Base-by-base conservation (phyloP, 208 protist genomes). In the Leptomonas seymouri region DNA sequence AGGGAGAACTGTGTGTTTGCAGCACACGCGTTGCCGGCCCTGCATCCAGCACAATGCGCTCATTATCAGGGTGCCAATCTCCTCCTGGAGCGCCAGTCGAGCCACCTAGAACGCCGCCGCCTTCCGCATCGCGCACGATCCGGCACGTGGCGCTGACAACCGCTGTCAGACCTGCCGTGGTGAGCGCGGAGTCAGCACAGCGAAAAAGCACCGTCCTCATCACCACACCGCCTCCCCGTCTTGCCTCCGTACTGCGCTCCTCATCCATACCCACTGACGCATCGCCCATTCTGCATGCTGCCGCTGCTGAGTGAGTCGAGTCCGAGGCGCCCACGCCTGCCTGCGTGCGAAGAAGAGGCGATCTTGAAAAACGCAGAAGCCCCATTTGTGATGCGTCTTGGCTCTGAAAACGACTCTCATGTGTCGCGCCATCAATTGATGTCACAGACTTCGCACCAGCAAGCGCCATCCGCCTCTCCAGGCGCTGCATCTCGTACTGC, bases 161-260 rank as follows among this genome's bases (percentile, higher is more conserved):
- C 15, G 50, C 36, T 2, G 18, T 27, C 48, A 71, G 30, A 42
- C 41, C 56, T 27, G 23, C 25, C n/a, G 46, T n/a, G 0, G 63
- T 20, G 56, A 71, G 46, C 20, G 63, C 39, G 5, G 46, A 30
- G 23, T 34, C 56, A 25, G 21, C 15, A 31, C 63, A 64, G 36
- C 21, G 9, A n/a, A 76, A 70, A 0, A 36, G 5, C 27, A 70
- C 15, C 0, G 45, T 15, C 34, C 21, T 64, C 49, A 76, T 61
- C 49, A 70, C 71, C 27, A 70, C 62, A 15, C 71, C 71, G 25
- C 71, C 62, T 11, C 31, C 15, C 15, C 21, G 45, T 15, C 16
- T 3, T 15, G 12, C 12, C 7, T 25, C 23, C 25, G 46, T 30
- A 23, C 21, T 30, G n/a, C 39, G 44, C 36, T n/a, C 4, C 9